Percentiles rank a stretch among this genome's conserved stretches.
These are phyloP conservation scores for Nidula microcarpa DNA, from an alignment of 768 basidiomycete species.

Conservation along the genomic window DNA sequence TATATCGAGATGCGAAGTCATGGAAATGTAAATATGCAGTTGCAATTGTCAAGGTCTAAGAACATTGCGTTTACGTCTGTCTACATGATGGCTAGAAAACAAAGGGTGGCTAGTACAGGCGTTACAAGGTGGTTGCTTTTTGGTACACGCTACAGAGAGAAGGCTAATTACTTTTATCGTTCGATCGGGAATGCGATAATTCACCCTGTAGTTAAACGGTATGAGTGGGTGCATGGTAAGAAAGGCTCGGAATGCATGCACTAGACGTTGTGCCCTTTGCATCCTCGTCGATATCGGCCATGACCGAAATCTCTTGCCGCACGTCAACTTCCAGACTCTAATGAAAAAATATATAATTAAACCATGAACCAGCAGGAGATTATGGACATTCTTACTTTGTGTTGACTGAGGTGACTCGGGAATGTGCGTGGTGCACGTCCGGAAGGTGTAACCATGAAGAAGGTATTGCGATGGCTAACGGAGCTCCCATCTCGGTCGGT, in stretches of 20 bases:
- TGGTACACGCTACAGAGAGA: neutral
- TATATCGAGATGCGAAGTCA: too few relatives aligned
- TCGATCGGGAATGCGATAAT: neutral
- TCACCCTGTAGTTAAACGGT: neutral
- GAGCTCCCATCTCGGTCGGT: slow-evolving; percentile 34
- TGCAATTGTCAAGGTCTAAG: too few relatives aligned
- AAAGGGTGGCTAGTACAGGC: too few relatives aligned
- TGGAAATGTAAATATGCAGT: too few relatives aligned
- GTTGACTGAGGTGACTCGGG: neutral
- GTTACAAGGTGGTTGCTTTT: too few relatives aligned
- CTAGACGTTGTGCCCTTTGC: neutral
- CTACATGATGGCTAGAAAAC: too few relatives aligned
- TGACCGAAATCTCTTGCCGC: slow-evolving; percentile 25
- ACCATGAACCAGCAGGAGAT: neutral
- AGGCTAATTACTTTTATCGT: neutral
- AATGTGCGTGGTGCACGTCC: slow-evolving; percentile 6
- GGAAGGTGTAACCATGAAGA: slow-evolving; percentile 18
- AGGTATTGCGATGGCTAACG: slow-evolving; percentile 10
- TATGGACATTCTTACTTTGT: slow-evolving; percentile 2
- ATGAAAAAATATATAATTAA: neutral
- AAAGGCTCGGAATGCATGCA: neutral
- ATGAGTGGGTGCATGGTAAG: neutral
- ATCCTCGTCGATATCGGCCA: slow-evolving; percentile 16
- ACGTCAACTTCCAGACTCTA: slow-evolving; percentile 29
- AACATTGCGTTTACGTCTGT: too few relatives aligned